phyloP scores from a whole-genome alignment of 495 filamentous ascomycete genomes.

The Letharia lupina region DNA sequence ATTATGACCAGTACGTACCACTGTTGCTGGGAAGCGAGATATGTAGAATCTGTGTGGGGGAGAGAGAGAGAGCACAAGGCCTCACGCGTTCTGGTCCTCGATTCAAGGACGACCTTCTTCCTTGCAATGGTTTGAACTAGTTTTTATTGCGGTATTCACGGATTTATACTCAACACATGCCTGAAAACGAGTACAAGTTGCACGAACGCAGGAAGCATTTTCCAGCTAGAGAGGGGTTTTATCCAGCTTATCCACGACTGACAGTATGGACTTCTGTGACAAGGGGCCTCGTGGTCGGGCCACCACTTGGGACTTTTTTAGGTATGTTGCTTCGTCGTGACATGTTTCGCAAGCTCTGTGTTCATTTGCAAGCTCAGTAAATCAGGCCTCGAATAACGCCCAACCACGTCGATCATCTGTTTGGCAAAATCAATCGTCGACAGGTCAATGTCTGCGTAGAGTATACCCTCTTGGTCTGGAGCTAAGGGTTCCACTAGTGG shows the following conservation, averaged over 20 bases:
- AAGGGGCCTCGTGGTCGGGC: neutral
- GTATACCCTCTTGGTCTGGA: slow-evolving; percentile 27
- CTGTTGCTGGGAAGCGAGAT: neutral
- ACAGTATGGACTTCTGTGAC: neutral
- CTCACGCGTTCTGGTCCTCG: neutral
- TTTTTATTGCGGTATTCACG: neutral
- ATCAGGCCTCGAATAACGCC: slow-evolving; percentile 17
- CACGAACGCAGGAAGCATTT: neutral
- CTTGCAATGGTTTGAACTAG: neutral
- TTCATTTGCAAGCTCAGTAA: too few relatives aligned
- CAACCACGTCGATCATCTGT: slow-evolving; percentile 27
- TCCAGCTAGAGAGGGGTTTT: neutral
- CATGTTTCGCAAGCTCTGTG: neutral
- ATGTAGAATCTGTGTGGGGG: neutral
- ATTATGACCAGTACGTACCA: neutral
- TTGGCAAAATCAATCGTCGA: slow-evolving; percentile 27
- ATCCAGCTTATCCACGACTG: neutral
- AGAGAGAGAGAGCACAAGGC: too few relatives aligned
- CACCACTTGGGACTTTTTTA: too few relatives aligned
- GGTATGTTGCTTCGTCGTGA: neutral
- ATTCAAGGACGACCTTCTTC: neutral
- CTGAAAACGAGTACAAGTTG: neutral
- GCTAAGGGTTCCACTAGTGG: slow-evolving; percentile 23
- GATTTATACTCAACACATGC: neutral
- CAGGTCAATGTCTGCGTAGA: slow-evolving; percentile 29